A percentile compares a stretch with the other conserved stretches of the same genome.
These are phyloP conservation scores for Vaccinium corymbosum DNA, from an alignment of 148 eudicot genomes.

Conservation along the genomic window DNA sequence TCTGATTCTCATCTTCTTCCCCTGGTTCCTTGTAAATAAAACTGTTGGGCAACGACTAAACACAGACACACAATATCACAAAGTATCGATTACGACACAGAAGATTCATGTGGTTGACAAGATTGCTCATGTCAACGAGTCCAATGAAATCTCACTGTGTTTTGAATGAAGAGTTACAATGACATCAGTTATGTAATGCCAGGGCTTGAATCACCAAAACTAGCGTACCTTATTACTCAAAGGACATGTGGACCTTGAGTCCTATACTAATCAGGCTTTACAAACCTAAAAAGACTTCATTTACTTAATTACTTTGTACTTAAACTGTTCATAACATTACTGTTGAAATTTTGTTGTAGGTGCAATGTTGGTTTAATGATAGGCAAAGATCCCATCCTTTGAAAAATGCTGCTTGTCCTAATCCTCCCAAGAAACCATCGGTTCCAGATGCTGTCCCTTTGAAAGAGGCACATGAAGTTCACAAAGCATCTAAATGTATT, in stretches of 20 bases:
- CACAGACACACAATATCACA: not conserved
- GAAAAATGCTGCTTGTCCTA: slow-evolving; percentile 32
- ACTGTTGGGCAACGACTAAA: not conserved
- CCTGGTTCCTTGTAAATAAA: slow-evolving; percentile 1
- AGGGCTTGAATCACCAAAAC: not conserved
- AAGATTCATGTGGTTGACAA: not conserved
- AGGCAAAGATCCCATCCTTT: slow-evolving; percentile 28
- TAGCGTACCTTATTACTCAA: not conserved
- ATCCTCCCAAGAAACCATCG: slow-evolving; percentile 20
- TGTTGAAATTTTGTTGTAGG: slow-evolving; percentile 35
- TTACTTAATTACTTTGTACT: slow-evolving; percentile 10
- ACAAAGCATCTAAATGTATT: slow-evolving; percentile 2
- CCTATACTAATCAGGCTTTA: not conserved
- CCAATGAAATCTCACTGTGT: not conserved
- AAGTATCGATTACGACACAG: not conserved
- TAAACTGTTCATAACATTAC: slow-evolving; percentile 9
- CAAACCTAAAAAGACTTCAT: not conserved
- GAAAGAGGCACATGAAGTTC: slow-evolving; percentile 27
- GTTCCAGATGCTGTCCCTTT: slow-evolving; percentile 26
- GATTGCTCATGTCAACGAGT: not conserved
- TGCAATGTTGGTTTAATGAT: slow-evolving; percentile 64
- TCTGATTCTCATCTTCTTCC: slow-evolving; percentile 20
- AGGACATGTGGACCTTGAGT: not conserved
- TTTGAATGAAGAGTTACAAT: not conserved
- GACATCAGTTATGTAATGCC: not conserved